Evolutionary conservation across 345 rosid genomes (phyloP).

Genomic region (Citropsis articulata): DNA sequence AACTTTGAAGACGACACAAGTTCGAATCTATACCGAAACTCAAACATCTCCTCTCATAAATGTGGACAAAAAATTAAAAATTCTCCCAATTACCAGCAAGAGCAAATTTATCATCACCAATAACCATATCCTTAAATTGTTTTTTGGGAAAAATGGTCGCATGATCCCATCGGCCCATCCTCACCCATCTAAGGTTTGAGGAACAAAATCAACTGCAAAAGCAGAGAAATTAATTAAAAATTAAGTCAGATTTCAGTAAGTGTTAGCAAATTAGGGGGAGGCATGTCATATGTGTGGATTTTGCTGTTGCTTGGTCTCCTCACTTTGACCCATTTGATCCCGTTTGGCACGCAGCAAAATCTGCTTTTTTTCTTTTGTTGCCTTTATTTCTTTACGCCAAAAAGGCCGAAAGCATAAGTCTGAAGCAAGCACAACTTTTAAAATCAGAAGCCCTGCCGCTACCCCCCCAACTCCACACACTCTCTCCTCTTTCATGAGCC

Average conservation of each 20-base stretch:
- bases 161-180: too few relatives aligned
- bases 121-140: too few relatives aligned
- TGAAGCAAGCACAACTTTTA: slow-evolving; percentile 22
- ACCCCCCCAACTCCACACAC: neutral
- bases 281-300: neutral
- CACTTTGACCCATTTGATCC: neutral
- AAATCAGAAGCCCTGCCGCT: too few relatives aligned
- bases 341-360: neutral
- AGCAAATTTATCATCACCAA: too few relatives aligned
- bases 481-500: slow-evolving; percentile 11
- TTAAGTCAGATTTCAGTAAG: neutral
- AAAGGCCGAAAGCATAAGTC: neutral
- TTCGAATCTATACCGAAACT: too few relatives aligned
- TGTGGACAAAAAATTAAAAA: too few relatives aligned
- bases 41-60: too few relatives aligned
- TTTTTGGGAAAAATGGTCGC: too few relatives aligned
- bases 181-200: too few relatives aligned
- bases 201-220: too few relatives aligned
- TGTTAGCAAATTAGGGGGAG: neutral
- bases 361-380: neutral
- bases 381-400: neutral
- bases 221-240: neutral
- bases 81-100: too few relatives aligned
- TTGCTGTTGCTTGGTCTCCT: neutral
- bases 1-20: too few relatives aligned